Conservation (phyloP, 2,329 filamentous ascomycete genomes). For the Alternaria conjuncta region DNA sequence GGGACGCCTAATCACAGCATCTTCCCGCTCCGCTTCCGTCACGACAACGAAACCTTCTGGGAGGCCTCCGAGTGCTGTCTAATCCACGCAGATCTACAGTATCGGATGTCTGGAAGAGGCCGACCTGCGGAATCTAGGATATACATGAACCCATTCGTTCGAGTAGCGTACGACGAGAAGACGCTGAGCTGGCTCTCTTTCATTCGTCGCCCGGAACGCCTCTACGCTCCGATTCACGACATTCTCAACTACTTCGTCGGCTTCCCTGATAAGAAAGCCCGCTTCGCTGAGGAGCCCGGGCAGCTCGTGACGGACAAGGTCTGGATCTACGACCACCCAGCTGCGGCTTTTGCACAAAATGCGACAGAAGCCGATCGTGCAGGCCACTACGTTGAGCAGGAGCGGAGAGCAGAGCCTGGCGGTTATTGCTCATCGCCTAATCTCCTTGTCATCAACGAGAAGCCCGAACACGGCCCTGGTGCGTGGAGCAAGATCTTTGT, state of each 20-base stretch:
- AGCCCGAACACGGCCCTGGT: conserved; percentile 36
- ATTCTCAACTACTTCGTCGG: conserved; percentile 63
- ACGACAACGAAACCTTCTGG: conserved; percentile 53
- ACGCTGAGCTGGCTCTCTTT: conserved; percentile 66
- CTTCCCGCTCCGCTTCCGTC: conserved; percentile 54
- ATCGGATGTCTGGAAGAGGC: conserved; percentile 45
- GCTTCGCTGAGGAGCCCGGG: conserved; percentile 66
- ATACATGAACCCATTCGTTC: conserved; percentile 77
- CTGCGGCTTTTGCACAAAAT: conserved; percentile 28
- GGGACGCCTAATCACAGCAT: conserved; percentile 24
- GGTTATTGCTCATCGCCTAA: conserved; percentile 64
- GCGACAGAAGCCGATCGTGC: conserved; percentile 30
- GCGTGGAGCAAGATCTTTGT: conserved; percentile 43
- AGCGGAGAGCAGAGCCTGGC: conserved; percentile 57
- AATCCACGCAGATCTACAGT: conserved; percentile 54
- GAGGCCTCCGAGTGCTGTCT: conserved; percentile 58
- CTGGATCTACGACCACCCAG: conserved; percentile 55
- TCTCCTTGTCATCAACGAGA: conserved; percentile 57
- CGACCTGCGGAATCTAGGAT: conserved; percentile 61
- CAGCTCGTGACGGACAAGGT: conserved; percentile 59
- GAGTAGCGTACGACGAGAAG: conserved; percentile 69
- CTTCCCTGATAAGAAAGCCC: conserved; percentile 66
- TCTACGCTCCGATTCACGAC: conserved; percentile 66
- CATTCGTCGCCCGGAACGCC: conserved; percentile 68
- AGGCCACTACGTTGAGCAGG: conserved; percentile 45